Base-by-base conservation (phyloP, 2,329 filamentous ascomycete species). In the Neofusicoccum laricinum region DNA sequence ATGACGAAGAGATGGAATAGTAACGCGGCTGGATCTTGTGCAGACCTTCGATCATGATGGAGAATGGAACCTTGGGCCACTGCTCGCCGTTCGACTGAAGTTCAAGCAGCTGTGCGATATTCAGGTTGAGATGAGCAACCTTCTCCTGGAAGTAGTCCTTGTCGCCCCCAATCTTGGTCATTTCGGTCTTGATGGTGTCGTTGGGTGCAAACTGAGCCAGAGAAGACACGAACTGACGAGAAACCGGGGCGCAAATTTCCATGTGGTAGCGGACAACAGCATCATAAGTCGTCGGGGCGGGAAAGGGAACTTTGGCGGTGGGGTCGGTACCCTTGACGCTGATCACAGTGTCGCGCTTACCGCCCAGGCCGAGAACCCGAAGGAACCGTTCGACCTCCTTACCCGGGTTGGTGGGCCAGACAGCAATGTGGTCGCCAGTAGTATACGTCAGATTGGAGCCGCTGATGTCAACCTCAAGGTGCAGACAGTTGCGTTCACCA, bases 1-100 rank as follows among this genome's bases (percentile, higher is more conserved):
- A 97, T 0, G 95, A 98, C 1, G 96, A 99, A 2, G 95, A 99
- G 77, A 99, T 99, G 57, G 96, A 99, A 83, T 99, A 99, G 84
- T 98, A 99, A 57, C 95, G 92, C 43, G 95, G 94, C 78, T 99
- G 95, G 64, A 99, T 88, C 83, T 97, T 98, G 79, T 89, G 91
- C 67, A 99, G 79, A 69, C 92, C 91, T 83, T 99, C 95, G 69
- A 99, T 93, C 71, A 98, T 88, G 71, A 93, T 88, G 8, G 95
- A 97, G 81, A 99, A 98, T 15, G 95, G 96, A 64, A 97, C 88
- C 63, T 88, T 88, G 63, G 86, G 82, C 91, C 95, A 99, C 65
- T 87, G 87, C 78, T 91, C 82, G 55, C 90, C 88, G 38, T 89
- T 88, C 71, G 88, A 85, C 67, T 95, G 85, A 59, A 83, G 85